A percentile compares a stretch with the other conserved stretches of the same genome.
These are phyloP conservation scores for Leccinellum rugosiceps DNA, from an alignment of 768 basidiomycete genomes.

Conservation along the genomic window DNA sequence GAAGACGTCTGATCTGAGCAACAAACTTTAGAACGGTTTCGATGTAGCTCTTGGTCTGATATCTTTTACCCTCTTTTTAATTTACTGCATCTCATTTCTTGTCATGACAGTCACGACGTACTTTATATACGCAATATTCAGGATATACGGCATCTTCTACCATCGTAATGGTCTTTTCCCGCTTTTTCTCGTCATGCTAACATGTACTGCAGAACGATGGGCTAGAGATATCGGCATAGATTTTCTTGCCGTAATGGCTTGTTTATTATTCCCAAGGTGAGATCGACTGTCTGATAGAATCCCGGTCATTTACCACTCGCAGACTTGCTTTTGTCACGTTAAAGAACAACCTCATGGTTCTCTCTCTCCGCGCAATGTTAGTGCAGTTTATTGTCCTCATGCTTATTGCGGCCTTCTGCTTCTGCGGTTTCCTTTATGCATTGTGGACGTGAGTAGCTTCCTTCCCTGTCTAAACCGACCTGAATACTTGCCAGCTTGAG, in stretches of 20 bases:
- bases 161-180: constrained; percentile 40
- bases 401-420: constrained; percentile 86
- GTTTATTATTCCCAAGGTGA: constrained; percentile 85
- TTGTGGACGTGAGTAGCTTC: constrained; percentile 76
- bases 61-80: background rate
- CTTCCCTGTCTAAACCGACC: background rate
- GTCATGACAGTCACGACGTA: constrained; percentile 65
- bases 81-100: constrained; percentile 1
- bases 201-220: constrained; percentile 47
- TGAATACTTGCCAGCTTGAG: constrained; percentile 46
- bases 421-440: constrained; percentile 89
- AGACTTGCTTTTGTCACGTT: constrained; percentile 91
- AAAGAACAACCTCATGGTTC: constrained; percentile 74
- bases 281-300: constrained; percentile 1
- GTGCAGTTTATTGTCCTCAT: constrained; percentile 83
- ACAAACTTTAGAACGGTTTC: constrained; percentile 71
- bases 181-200: background rate
- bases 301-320: background rate
- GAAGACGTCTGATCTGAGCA: constrained; percentile 15
- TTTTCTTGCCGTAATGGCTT: constrained; percentile 84
- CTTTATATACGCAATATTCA: constrained; percentile 68
- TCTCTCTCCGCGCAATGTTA: constrained; percentile 89
- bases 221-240: constrained; percentile 74
- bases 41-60: constrained; percentile 81
- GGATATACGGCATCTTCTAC: constrained; percentile 71